phyloP scores from a whole-genome alignment of 805 yeast genomes.

The Candida bentonensis region DNA sequence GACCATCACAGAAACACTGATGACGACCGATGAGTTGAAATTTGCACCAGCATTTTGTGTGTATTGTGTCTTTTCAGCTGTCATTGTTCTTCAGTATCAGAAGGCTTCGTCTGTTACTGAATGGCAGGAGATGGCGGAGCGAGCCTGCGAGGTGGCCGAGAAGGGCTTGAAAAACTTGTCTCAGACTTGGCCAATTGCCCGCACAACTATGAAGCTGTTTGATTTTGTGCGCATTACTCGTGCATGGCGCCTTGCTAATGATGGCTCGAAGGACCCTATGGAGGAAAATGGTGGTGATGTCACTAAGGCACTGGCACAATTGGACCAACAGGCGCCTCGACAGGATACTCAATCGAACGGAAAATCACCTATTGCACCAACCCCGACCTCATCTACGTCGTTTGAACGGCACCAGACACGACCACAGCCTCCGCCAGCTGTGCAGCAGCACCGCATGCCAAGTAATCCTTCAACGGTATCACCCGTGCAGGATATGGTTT shows the following conservation, averaged over 20 bases:
- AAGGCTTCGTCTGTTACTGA: conserved; percentile 24
- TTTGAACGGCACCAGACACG: background rate
- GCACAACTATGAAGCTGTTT: conserved; percentile 37
- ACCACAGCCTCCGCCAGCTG: background rate
- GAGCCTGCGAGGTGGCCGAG: conserved; percentile 22
- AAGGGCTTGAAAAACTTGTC: conserved; percentile 27
- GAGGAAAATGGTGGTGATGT: background rate
- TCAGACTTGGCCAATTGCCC: conserved; percentile 39
- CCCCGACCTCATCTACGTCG: background rate
- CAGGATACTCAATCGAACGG: background rate
- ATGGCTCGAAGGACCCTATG: background rate
- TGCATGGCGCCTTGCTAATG: conserved; percentile 6
- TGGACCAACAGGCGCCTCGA: background rate
- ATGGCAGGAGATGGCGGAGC: conserved; percentile 25
- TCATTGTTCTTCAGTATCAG: conserved; percentile 61
- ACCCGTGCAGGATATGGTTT: conserved; percentile 3
- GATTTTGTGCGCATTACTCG: conserved; percentile 23
- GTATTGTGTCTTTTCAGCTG: conserved; percentile 47
- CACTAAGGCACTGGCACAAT: background rate
- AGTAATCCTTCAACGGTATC: background rate
- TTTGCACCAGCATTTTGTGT: conserved; percentile 47
- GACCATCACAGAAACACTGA: conserved; percentile 41
- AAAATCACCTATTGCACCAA: background rate
- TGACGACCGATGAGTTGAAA: conserved; percentile 33
- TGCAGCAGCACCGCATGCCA: background rate